These are phyloP conservation scores for Geum urbanum DNA, from an alignment of 306 rosid species.

Conservation along the genomic window DNA sequence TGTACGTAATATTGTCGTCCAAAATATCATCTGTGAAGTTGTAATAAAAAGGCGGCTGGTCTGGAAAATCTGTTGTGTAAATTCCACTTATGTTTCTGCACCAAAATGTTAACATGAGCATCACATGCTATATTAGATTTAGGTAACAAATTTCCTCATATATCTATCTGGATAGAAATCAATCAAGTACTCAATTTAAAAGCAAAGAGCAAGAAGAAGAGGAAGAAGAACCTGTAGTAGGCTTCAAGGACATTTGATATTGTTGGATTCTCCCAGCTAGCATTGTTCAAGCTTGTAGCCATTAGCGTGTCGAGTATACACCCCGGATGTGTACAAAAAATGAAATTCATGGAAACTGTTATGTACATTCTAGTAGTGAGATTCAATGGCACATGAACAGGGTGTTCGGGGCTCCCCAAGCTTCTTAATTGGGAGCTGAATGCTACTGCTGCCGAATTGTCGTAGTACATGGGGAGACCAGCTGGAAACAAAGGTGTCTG, in stretches of 20 bases:
- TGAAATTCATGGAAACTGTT: neutral
- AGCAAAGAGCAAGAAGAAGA: too few relatives aligned
- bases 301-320: neutral
- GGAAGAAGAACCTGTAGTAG: slow-evolving; percentile 1
- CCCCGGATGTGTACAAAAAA: neutral
- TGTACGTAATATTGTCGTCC: neutral
- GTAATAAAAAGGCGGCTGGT: neutral
- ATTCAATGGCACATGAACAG: neutral
- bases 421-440: slow-evolving; percentile 16
- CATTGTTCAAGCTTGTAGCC: neutral
- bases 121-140: too few relatives aligned
- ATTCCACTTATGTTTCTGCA: slow-evolving; percentile 13
- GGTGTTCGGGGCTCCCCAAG: neutral
- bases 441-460: neutral
- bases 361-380: neutral
- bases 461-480: slow-evolving; percentile 1
- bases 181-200: too few relatives aligned
- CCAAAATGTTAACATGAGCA: neutral
- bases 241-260: neutral
- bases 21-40: slow-evolving; percentile 8
- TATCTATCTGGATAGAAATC: too few relatives aligned
- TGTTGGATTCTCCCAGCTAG: neutral
- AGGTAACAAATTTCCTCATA: too few relatives aligned
- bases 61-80: slow-evolving; percentile 3
- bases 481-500: neutral